phyloP scores from a whole-genome alignment of 1,284 basidiomycete genomes.

The Ceratobasidium sp. region DNA sequence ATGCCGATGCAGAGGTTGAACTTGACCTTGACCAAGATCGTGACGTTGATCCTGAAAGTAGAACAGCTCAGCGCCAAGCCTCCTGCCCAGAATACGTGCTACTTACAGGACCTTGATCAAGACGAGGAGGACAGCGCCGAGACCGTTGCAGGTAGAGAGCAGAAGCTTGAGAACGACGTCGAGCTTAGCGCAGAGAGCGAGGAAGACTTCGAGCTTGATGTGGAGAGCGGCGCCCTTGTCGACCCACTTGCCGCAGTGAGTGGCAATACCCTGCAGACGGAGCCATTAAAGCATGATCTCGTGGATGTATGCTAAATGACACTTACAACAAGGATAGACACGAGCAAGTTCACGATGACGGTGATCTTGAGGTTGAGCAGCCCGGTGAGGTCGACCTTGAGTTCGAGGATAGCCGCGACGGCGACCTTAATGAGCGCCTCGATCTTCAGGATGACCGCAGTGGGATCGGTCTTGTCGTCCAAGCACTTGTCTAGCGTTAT shows the following conservation, averaged over 20 bases:
- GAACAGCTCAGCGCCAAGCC: neutral
- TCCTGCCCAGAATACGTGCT: neutral
- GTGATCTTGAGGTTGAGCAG: constrained; percentile 40
- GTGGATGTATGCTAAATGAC: neutral
- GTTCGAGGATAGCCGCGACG: constrained; percentile 13
- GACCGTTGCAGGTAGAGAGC: constrained; percentile 42
- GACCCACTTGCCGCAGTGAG: constrained; percentile 43
- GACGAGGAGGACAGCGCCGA: constrained; percentile 34
- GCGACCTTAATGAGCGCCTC: constrained; percentile 33
- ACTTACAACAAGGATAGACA: constrained; percentile 38
- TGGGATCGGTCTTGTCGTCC: constrained; percentile 18
- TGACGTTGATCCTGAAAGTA: constrained; percentile 33
- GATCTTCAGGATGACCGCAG: constrained; percentile 27
- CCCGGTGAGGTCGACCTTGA: constrained; percentile 42
- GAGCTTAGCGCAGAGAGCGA: constrained; percentile 33
- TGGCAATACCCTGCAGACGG: constrained; percentile 21
- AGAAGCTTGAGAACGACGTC: constrained; percentile 31
- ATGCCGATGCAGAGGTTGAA: constrained; percentile 41
- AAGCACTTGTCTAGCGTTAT: constrained; percentile 26
- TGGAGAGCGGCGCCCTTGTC: constrained; percentile 29
- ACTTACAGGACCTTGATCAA: constrained; percentile 42
- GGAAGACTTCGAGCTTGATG: constrained; percentile 29
- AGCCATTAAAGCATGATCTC: neutral
- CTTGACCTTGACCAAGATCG: constrained; percentile 40
- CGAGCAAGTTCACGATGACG: constrained; percentile 37